A percentile compares a stretch with the other conserved stretches of the same genome.
These are phyloP conservation scores for Coleophoma cylindrospora DNA, from an alignment of 2,329 filamentous ascomycete species.

Conservation along the genomic window DNA sequence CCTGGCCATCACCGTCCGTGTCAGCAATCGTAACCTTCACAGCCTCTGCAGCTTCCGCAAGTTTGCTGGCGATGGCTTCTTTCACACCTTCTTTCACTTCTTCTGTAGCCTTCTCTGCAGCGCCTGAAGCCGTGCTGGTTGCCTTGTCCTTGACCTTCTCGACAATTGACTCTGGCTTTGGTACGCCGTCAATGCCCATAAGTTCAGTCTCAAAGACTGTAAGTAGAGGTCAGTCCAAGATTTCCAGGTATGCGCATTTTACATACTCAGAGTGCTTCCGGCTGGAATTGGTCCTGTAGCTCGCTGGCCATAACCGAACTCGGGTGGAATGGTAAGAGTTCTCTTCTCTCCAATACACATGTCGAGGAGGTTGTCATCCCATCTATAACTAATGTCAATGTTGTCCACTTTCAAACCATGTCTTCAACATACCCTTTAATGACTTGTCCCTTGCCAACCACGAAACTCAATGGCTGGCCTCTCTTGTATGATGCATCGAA, in stretches of 20 bases:
- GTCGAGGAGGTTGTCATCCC: constrained; percentile 83
- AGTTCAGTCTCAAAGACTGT: constrained; percentile 89
- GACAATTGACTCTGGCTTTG: constrained; percentile 22
- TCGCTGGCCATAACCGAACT: constrained; percentile 74
- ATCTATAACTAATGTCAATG: constrained; percentile 40
- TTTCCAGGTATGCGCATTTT: background rate
- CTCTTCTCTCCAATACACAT: constrained; percentile 97
- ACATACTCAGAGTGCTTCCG: constrained; percentile 68
- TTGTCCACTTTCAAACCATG: background rate
- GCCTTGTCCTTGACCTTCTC: constrained; percentile 14
- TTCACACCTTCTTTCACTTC: constrained; percentile 15
- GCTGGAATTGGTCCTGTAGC: constrained; percentile 78
- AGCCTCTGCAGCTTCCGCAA: constrained; percentile 47
- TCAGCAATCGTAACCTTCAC: constrained; percentile 48
- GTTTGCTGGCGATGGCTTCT: constrained; percentile 38
- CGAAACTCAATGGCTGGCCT: constrained; percentile 71
- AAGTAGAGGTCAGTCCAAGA: constrained; percentile 6
- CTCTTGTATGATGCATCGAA: constrained; percentile 87
- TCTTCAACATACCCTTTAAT: constrained; percentile 69
- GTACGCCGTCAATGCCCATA: constrained; percentile 73
- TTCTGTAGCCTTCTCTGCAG: constrained; percentile 15
- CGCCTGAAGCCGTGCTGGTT: background rate
- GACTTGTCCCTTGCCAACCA: constrained; percentile 73
- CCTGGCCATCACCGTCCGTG: constrained; percentile 40
- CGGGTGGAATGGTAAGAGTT: constrained; percentile 84